Evolutionary conservation across 2,329 filamentous ascomycete genomes (phyloP).

Genomic region (Colletotrichum camelliae): DNA sequence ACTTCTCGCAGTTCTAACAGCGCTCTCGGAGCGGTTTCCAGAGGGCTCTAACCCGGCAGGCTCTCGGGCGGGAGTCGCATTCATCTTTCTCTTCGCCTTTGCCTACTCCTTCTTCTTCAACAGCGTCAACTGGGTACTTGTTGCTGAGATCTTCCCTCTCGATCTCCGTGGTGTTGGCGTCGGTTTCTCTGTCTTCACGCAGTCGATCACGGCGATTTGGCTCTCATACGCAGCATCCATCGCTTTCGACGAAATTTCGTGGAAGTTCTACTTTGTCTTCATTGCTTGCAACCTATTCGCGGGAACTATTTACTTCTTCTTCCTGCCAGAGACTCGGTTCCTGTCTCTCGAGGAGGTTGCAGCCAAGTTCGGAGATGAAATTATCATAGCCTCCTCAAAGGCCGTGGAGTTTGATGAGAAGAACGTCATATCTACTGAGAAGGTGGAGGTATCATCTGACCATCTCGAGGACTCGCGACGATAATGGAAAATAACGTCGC

Average conservation of each 20-base stretch:
- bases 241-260: conserved; percentile 32
- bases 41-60: conserved; percentile 25
- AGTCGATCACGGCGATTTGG: conserved; percentile 35
- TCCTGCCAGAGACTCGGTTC: conserved; percentile 38
- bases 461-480: not conserved
- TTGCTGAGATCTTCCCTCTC: conserved; percentile 32
- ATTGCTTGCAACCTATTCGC: conserved; percentile 35
- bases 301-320: conserved; percentile 35
- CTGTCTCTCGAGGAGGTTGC: conserved; percentile 37
- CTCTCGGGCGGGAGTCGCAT: conserved; percentile 29
- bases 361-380: conserved; percentile 35
- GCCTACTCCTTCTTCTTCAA: conserved; percentile 38
- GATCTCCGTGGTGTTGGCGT: conserved; percentile 30
- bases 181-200: conserved; percentile 31
- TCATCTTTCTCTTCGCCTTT: conserved; percentile 36
- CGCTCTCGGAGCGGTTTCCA: conserved; percentile 24
- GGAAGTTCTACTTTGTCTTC: conserved; percentile 38
- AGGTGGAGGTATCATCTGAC: not conserved
- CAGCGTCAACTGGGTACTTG: conserved; percentile 34
- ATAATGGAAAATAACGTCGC: not conserved
- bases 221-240: conserved; percentile 30
- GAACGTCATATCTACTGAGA: not conserved
- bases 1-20: conserved; percentile 16
- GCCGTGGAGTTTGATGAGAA: not conserved
- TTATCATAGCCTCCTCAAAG: not conserved